Evolutionary conservation across 805 yeast genomes (phyloP), one percentile per base, ranked within the genome.

Genomic region (Kodamaea hsintzibuensis): DNA sequence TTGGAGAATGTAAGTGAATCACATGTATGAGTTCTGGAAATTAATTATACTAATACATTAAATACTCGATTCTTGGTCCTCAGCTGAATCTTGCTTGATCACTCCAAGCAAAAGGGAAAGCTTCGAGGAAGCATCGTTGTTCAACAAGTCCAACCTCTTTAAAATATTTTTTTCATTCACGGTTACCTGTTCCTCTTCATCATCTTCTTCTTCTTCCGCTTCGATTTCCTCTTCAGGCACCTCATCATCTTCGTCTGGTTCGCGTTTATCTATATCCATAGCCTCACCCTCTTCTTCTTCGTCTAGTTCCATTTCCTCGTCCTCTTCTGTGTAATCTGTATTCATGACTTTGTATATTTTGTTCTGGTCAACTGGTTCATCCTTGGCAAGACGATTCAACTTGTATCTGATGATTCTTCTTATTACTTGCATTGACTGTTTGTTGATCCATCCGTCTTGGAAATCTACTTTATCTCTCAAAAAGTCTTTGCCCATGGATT

Each of bases 391-490:
- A 56, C 85, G 81, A 17, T 81, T 81, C 52, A 91, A 70, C 65
- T 91, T 91, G 61, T 88, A 87, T 60, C 90, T 79, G 55, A 91
- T 79, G 16, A 92, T 79, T 49, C 84, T 76, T 60, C 97, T 78
- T 2, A 91, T 71, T 27, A 84, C 83, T 25, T 81, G 79, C 62
- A 91, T 76, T 2, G 85, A 82, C 43, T 82, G 77, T 56, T 79
- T 81, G 51, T 79, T 79, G 56, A 82, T 80, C 98, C 98, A 93
- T 1, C 98, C 98, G 52, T 86, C 88, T 47, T 81, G 80, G 54
- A 80, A 82, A 55, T 83, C 85, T 18, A 62, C 62, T 22, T 53
- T 30, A 1, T 60, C 63, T 1, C 70, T 51, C 54, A 64, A 63
- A 42, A 83, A 79, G 9, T 68, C 67, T 0, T 71, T 70, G 1